Base-by-base conservation (phyloP, 768 basidiomycete species). In the Termitomyces sp. region DNA sequence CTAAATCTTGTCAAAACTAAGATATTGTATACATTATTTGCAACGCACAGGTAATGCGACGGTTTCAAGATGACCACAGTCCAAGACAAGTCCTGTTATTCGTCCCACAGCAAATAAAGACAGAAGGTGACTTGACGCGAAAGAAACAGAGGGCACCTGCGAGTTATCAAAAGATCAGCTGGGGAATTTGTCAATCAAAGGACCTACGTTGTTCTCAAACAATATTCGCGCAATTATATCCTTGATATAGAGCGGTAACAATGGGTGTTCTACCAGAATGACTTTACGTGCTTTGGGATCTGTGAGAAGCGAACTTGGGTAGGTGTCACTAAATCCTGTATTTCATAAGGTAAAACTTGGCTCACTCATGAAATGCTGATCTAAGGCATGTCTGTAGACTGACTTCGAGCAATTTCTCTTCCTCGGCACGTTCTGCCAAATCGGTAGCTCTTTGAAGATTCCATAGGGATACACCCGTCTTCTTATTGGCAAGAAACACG, bases 201-300 rank as follows among this genome's bases (percentile, higher is more conserved):
- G 47, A 63, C 74, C 58, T 59, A 91, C 95, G 76, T 95, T 91
- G 66, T 95, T 97, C 60, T 91, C 89, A 67, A 98, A 98, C 19
- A 98, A 73, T 41, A 92, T 84, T 52, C 84, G 83, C 0, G 93
- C 92, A 38, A 98, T 81, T 57, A 83, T 85, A 42, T 96, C 91
- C 72, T 98, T 98, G 66, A 98, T 86, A 56, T 87, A 82, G 1
- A 91, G 69, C 1, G 95, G 92, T 17, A 98, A 75, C 23, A 96
- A 73, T 0, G 96, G 91, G 68, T 93, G 90, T 71, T 98, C 97
- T 6, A 96, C 77, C 21, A 99, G 65, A 53, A 98, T 92, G 53
- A 99, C 89, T 71, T 97, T 98, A 54, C 97, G 85, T 31, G 94
- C 87, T 71, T 95, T 96, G 1, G 97, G 91, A 67, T 98, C 97